Evolutionary conservation across 2,329 filamentous ascomycete genomes (phyloP).

Genomic region (Fonsecaea multimorphosa): DNA sequence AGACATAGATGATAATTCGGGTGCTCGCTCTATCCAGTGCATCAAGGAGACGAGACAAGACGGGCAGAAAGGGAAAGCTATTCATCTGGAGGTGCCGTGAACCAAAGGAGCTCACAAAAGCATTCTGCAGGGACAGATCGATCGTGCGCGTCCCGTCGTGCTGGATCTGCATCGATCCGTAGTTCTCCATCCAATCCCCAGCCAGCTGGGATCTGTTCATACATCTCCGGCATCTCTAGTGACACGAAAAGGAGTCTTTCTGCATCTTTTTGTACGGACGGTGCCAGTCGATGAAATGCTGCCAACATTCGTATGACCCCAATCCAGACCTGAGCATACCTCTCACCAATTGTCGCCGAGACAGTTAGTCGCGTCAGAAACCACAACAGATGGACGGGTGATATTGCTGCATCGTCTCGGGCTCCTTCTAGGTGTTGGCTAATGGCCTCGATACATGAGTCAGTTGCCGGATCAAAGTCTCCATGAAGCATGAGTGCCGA

Average conservation of each 20-base stretch:
- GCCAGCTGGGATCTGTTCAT: background rate
- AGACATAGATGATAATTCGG: too few species aligned
- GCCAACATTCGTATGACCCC: constrained; percentile 11
- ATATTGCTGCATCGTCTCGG: constrained; percentile 10
- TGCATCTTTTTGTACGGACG: background rate
- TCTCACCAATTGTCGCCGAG: constrained; percentile 5
- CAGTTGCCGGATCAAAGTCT: constrained; percentile 14
- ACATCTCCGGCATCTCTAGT: constrained; percentile 13
- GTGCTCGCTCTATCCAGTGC: too few species aligned
- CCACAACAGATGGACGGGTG: constrained; percentile 15
- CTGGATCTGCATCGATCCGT: constrained; percentile 8
- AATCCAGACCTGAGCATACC: constrained; percentile 9
- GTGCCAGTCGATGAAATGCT: constrained; percentile 10
- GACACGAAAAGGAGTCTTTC: constrained; percentile 12
- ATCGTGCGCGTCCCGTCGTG: background rate
- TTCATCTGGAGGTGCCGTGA: constrained; percentile 14
- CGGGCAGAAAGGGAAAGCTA: background rate
- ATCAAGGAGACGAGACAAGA: too few species aligned
- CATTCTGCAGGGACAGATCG: constrained; percentile 17
- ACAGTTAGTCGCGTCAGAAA: constrained; percentile 5
- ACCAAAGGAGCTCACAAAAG: constrained; percentile 18
- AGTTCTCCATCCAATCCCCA: constrained; percentile 5
- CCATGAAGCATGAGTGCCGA: constrained; percentile 15
- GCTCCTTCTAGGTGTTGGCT: constrained; percentile 9
- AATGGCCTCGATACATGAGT: constrained; percentile 13